A percentile compares a stretch with the other conserved stretches of the same genome.
These are phyloP conservation scores for Fusarium illudens DNA, from an alignment of 2,329 filamentous ascomycete species.

Conservation along the genomic window DNA sequence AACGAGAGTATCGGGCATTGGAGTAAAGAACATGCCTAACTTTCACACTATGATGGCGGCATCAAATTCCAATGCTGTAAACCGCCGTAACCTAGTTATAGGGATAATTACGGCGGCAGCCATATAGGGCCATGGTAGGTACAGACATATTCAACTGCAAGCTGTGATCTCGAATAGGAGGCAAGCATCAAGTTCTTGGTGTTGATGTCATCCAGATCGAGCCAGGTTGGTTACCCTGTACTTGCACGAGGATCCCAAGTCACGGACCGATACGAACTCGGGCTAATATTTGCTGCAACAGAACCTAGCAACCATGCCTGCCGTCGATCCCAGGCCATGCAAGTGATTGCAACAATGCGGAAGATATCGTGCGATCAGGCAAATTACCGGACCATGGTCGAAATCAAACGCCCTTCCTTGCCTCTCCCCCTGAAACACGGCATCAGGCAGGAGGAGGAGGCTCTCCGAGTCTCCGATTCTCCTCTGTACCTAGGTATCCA, in stretches of 20 bases:
- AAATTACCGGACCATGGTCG: neutral
- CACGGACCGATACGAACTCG: neutral
- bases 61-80: too few species aligned
- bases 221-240: constrained; percentile 11
- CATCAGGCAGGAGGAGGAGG: neutral
- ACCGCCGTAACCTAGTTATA: too few species aligned
- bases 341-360: neutral
- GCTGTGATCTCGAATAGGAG: too few species aligned
- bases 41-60: too few species aligned
- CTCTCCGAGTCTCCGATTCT: neutral
- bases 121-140: too few species aligned
- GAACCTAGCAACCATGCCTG: constrained; percentile 8
- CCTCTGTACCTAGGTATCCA: too few species aligned
- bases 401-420: neutral
- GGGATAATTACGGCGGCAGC: too few species aligned
- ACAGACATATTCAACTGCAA: too few species aligned
- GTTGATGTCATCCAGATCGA: neutral
- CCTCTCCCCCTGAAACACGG: neutral
- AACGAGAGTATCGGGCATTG: too few species aligned
- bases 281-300: constrained; percentile 4
- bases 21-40: too few species aligned
- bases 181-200: neutral
- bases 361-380: neutral
- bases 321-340: constrained; percentile 23
- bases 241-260: neutral